These are phyloP conservation scores for Aspergillus nomiae DNA, from an alignment of 2,329 filamentous ascomycete species.

Conservation along the genomic window DNA sequence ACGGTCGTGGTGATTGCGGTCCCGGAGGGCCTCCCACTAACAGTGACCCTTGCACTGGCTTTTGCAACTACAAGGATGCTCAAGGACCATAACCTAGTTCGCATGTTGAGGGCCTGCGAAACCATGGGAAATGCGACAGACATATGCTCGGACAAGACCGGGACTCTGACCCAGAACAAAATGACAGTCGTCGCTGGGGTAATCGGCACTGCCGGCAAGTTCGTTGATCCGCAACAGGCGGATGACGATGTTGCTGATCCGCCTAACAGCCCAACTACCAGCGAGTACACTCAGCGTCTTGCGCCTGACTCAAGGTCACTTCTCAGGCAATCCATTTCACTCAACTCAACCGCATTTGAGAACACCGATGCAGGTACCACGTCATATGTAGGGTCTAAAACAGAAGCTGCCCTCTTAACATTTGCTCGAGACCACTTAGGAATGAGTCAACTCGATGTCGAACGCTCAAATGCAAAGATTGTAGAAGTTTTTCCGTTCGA, in stretches of 20 bases:
- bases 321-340: conserved; percentile 20
- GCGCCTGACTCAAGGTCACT: background rate
- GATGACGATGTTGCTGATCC: background rate
- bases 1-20: conserved; percentile 60
- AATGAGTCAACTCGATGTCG: conserved; percentile 60
- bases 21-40: conserved; percentile 58
- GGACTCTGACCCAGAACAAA: conserved; percentile 61
- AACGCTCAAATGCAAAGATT: conserved; percentile 57
- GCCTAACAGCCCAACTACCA: background rate
- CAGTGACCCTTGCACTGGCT: conserved; percentile 60
- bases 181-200: conserved; percentile 58
- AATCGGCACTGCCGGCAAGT: background rate
- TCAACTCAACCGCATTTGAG: conserved; percentile 67
- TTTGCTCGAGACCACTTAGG: conserved; percentile 64
- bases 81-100: conserved; percentile 60
- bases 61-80: conserved; percentile 62
- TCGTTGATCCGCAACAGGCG: background rate
- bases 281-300: background rate
- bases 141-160: conserved; percentile 64
- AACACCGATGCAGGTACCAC: conserved; percentile 60
- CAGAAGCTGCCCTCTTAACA: conserved; percentile 67
- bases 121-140: conserved; percentile 64
- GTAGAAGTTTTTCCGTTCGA: conserved; percentile 70
- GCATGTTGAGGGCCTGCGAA: conserved; percentile 57
- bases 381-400: conserved; percentile 69